Conservation (phyloP, 805 yeast species). For the Barnettozyma sucrosica region DNA sequence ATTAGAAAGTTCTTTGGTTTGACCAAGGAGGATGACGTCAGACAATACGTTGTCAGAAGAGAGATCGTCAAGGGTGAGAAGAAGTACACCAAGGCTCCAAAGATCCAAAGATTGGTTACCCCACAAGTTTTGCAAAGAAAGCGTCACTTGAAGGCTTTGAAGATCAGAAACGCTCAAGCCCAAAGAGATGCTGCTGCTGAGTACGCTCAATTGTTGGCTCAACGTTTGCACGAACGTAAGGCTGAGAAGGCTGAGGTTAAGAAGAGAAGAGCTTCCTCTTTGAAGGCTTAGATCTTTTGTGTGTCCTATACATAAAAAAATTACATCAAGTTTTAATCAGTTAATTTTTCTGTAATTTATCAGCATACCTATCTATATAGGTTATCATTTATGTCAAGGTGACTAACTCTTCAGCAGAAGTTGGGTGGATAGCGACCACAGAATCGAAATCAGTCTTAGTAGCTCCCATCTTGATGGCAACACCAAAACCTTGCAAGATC, state of each 20-base stretch:
- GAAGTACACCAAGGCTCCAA: conserved; percentile 99
- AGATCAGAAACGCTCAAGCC: conserved; percentile 95
- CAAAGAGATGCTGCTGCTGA: conserved; percentile 99
- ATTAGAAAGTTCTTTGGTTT: conserved; percentile 99
- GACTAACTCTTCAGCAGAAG: conserved; percentile 95
- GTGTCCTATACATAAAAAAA: conserved; percentile 5
- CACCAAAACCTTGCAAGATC: conserved; percentile 97
- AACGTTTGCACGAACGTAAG: conserved; percentile 97
- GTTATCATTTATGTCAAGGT: conserved; percentile 40
- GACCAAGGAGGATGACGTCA: conserved; percentile 64
- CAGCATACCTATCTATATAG: background rate
- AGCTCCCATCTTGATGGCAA: conserved; percentile 98
- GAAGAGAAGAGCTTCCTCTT: conserved; percentile 99
- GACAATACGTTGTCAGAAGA: conserved; percentile 93
- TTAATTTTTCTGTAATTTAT: background rate
- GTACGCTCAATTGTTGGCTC: conserved; percentile 97
- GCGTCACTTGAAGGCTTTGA: conserved; percentile 91
- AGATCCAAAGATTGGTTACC: conserved; percentile 98
- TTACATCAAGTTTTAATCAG: conserved; percentile 10
- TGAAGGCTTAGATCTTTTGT: conserved; percentile 61
- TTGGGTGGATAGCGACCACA: conserved; percentile 98
- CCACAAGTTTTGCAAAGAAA: conserved; percentile 99
- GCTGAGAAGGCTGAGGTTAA: conserved; percentile 97
- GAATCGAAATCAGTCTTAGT: conserved; percentile 92
- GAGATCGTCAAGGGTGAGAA: conserved; percentile 97